phyloP scores from a whole-genome alignment of 73 alveolate species.

The Blepharisma japonicum region DNA sequence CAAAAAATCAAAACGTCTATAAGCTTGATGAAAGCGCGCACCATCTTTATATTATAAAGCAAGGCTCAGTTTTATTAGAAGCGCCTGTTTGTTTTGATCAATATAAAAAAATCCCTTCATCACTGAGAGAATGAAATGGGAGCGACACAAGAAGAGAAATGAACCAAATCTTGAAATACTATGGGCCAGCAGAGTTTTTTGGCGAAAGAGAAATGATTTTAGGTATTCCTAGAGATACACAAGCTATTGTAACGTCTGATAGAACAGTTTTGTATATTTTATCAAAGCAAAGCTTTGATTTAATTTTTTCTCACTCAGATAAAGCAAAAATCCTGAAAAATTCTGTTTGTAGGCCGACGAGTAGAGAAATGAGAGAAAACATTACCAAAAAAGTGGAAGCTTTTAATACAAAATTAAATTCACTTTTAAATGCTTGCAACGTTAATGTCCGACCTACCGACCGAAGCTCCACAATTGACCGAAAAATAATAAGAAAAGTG shows the following conservation, averaged over 20 bases:
- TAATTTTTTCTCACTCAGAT: too few species aligned
- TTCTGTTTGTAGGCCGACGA: too few species aligned
- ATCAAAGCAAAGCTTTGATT: too few species aligned
- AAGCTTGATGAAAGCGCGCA: not conserved
- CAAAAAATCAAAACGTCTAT: not conserved
- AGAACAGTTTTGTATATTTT: not conserved
- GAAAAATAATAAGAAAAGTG: too few species aligned
- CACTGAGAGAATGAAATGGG: not conserved
- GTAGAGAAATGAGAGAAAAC: too few species aligned
- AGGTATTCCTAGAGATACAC: not conserved
- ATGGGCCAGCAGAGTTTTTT: not conserved
- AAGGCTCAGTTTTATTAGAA: not conserved
- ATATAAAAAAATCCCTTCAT: not conserved
- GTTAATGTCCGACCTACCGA: too few species aligned
- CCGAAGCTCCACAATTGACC: too few species aligned
- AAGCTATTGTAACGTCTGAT: not conserved
- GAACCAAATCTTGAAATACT: not conserved
- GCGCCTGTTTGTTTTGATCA: not conserved
- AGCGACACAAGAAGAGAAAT: not conserved
- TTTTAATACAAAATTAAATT: too few species aligned
- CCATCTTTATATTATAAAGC: not conserved
- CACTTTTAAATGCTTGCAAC: too few species aligned
- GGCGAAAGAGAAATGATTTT: not conserved
- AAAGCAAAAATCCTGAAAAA: too few species aligned
- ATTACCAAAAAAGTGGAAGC: too few species aligned